Evolutionary conservation across 169 alveolate species (phyloP), one percentile per base, ranked within the genome.

Genomic region (Pseudocohnilembus persalinus): DNA sequence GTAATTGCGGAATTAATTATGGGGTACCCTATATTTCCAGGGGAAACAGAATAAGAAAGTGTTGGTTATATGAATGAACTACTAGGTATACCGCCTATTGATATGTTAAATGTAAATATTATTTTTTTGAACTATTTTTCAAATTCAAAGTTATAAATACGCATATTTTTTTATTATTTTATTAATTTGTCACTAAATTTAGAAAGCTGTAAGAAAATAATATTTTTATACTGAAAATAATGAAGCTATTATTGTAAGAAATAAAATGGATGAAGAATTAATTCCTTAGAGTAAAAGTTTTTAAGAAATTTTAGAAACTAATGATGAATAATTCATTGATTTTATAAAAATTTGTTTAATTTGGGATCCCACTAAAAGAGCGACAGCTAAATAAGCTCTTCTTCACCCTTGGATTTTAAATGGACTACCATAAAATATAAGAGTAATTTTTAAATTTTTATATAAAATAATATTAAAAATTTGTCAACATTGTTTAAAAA

Each of bases 1-100:
- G 92, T 96, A 30, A 49, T 96, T 29, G 91, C 91, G 72, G 98
- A 96, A 81, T 82, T 96, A 34, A 91, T 85, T 85, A 83, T 91
- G n/a, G 98, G 98, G 1, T 85, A 83, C 65, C 98, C 98, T 33
- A 85, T 96, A 16, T 96, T 96, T 82, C 96, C 97, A n/a, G 98
- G 97, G 0, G 94, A 93, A 81, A 91, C 93, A 86, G 98, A 95
- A 89, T 74, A 91, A 82, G 96, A 94, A n/a, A 75, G 89, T 73
- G 87, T 93, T 27, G 82, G 84, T 15, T 88, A 81, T 49, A 91
- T 93, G 1, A 90, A 91, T 92, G 96, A 93, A 86, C 88, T 93
- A 0, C 72, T 86, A 34, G 96, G 95, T 25, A 87, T 88, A 31
- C 96, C 97, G 77, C 93, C 94, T 35, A 28, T 49, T 30, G 65